phyloP scores from a whole-genome alignment of 2,329 filamentous ascomycete genomes.

The Acarospora socialis region DNA sequence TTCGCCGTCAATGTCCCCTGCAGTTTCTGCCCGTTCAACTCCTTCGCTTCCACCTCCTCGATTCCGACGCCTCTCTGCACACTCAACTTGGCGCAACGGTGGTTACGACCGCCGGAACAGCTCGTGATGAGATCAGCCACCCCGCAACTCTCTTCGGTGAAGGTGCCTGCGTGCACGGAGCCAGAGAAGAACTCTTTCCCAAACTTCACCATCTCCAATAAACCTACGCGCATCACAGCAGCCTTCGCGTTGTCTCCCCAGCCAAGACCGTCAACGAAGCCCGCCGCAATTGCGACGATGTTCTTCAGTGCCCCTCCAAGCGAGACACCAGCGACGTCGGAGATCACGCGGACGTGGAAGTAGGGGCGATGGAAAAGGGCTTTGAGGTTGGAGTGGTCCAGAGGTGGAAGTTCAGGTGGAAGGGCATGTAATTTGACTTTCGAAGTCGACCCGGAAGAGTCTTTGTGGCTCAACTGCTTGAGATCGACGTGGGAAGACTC shows the following conservation, averaged over 20 bases:
- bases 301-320: conserved; percentile 93
- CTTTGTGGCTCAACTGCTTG: conserved; percentile 39
- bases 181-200: conserved; percentile 84
- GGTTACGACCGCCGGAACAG: conserved; percentile 84
- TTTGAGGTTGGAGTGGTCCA: conserved; percentile 73
- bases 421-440: conserved; percentile 60
- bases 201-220: conserved; percentile 94
- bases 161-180: conserved; percentile 67
- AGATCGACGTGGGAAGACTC: conserved; percentile 36
- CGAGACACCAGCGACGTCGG: conserved; percentile 92
- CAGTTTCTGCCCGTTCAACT: conserved; percentile 92
- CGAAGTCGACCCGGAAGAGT: conserved; percentile 51
- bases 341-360: conserved; percentile 90
- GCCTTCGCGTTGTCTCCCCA: conserved; percentile 99
- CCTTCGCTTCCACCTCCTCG: conserved; percentile 72
- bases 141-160: conserved; percentile 92
- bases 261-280: conserved; percentile 86
- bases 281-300: conserved; percentile 83
- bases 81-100: conserved; percentile 80
- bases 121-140: conserved; percentile 93
- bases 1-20: conserved; percentile 86
- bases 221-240: conserved; percentile 91
- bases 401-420: conserved; percentile 67
- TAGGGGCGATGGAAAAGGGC: conserved; percentile 89
- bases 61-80: conserved; percentile 67